Conservation (phyloP, 352 stramenopile genomes). For the Phytophthora cryptogea region DNA sequence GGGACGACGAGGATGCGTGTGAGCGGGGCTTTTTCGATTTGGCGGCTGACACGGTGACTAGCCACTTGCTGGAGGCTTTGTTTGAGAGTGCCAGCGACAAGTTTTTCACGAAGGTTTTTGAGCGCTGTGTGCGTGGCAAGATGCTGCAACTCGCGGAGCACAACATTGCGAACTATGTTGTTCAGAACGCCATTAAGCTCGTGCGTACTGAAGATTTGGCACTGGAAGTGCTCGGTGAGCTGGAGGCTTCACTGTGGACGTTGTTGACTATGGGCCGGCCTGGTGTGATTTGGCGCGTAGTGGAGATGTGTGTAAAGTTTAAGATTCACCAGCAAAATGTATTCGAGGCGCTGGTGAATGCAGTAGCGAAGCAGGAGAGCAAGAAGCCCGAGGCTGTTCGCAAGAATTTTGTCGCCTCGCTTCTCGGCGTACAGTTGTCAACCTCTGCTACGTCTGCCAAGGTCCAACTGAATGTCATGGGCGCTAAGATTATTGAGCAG, state of each 20-base stretch:
- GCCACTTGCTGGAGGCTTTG: conserved; percentile 75
- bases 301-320: conserved; percentile 75
- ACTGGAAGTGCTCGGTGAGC: conserved; percentile 55
- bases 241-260: conserved; percentile 66
- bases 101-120: conserved; percentile 71
- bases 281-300: conserved; percentile 78
- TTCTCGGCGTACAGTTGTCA: conserved; percentile 73
- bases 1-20: conserved; percentile 60
- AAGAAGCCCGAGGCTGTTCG: conserved; percentile 78
- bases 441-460: conserved; percentile 53
- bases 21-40: conserved; percentile 69
- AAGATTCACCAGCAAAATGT: conserved; percentile 55
- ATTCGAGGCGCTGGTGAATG: conserved; percentile 56
- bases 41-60: conserved; percentile 73
- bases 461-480: conserved; percentile 78
- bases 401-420: conserved; percentile 64
- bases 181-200: conserved; percentile 73
- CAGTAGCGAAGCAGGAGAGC: conserved; percentile 75
- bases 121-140: conserved; percentile 61
- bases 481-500: conserved; percentile 75
- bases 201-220: conserved; percentile 50
- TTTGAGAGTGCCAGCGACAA: conserved; percentile 62
- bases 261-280: conserved; percentile 71
- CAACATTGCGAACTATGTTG: conserved; percentile 83
- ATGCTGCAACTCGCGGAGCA: conserved; percentile 77